Conservation (phyloP, 345 rosid genomes). For the Arabidopsis suecica region DNA sequence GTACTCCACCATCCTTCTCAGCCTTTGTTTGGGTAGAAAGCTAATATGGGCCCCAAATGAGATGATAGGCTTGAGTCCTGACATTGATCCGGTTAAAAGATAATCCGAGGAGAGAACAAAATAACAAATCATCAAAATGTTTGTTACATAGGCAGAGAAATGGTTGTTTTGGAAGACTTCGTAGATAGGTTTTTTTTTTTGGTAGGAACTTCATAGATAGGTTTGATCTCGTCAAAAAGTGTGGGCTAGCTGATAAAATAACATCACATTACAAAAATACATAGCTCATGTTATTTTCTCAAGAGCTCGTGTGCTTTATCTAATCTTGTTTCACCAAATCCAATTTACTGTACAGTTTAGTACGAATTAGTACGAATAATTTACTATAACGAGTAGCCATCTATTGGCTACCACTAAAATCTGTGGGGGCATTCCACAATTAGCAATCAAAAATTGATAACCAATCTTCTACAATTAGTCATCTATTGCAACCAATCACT, state of each 20-base stretch:
- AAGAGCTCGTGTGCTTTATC: background rate
- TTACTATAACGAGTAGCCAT: background rate
- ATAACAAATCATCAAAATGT: background rate
- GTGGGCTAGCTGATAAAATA: background rate
- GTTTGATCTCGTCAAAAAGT: background rate
- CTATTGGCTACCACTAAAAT: no score
- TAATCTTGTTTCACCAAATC: background rate
- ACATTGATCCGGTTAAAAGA: background rate
- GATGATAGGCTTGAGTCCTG: background rate
- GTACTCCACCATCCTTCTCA: background rate
- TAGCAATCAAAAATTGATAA: no score
- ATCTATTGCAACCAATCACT: background rate
- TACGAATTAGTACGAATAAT: background rate
- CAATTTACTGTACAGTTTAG: background rate
- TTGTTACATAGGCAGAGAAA: background rate
- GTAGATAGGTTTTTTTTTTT: no score
- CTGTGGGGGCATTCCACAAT: no score
- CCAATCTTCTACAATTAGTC: no score
- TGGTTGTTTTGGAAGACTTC: background rate
- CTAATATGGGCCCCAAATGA: background rate
- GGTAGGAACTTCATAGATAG: no score
- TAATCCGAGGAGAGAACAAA: background rate
- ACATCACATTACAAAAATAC: background rate
- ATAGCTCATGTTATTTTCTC: background rate
- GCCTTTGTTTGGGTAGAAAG: no score